A percentile compares a stretch with the other conserved stretches of the same genome.
Conservation (phyloP, 768 basidiomycete genomes). For the Suillus hirtellus region DNA sequence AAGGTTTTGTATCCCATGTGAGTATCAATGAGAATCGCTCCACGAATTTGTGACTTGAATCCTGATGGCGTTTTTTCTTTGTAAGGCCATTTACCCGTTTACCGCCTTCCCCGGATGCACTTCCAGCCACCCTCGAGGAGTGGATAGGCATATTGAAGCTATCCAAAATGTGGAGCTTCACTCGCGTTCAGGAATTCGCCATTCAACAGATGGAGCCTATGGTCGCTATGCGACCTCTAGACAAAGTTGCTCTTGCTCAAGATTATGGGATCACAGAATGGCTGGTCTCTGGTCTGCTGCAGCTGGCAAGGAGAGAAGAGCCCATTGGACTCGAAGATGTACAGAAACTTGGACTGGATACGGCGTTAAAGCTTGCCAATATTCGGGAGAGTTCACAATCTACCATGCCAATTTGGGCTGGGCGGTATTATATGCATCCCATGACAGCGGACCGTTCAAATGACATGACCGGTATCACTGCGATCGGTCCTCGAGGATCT, state of each 20-base stretch:
- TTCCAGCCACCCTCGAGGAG: constrained; percentile 23
- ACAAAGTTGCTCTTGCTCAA: constrained; percentile 33
- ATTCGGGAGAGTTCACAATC: constrained; percentile 21
- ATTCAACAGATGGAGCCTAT: constrained; percentile 25
- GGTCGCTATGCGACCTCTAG: constrained; percentile 13
- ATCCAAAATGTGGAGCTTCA: constrained; percentile 40
- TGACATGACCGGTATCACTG: not conserved
- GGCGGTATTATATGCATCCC: not conserved
- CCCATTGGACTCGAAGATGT: constrained; percentile 21
- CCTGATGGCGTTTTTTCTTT: not conserved
- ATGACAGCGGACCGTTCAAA: not conserved
- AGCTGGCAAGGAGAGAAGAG: constrained; percentile 11
- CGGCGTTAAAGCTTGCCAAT: constrained; percentile 22
- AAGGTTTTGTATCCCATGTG: constrained; percentile 23
- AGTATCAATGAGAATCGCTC: constrained; percentile 3
- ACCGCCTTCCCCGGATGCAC: not conserved
- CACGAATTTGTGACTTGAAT: not conserved
- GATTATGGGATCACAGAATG: constrained; percentile 35
- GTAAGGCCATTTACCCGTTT: not conserved
- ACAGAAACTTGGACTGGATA: constrained; percentile 18
- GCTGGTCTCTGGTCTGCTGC: constrained; percentile 31
- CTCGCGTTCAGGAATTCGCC: constrained; percentile 30
- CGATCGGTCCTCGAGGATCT: not conserved
- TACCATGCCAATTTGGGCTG: not conserved
- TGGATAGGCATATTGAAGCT: constrained; percentile 44